Percentiles rank a stretch among this genome's conserved stretches.
These are phyloP conservation scores for Vitis cinerea DNA, from an alignment of 164 flowering plant species.

Conservation along the genomic window DNA sequence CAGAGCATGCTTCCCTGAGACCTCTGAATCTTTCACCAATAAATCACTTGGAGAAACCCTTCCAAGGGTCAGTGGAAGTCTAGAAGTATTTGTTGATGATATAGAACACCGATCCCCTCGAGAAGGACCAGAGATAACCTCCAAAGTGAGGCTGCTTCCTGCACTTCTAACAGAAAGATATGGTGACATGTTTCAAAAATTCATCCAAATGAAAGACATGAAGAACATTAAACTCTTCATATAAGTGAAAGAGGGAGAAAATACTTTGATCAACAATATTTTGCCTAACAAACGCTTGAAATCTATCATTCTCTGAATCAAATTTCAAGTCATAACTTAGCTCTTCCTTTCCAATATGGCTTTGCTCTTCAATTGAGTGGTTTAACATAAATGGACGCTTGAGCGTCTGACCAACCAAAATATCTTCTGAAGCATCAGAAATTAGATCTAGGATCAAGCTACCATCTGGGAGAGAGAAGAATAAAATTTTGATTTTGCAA, in stretches of 20 bases:
- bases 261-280: constrained; percentile 52
- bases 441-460: constrained; percentile 58
- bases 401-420: constrained; percentile 73
- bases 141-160: constrained; percentile 87
- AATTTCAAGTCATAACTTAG: constrained; percentile 19
- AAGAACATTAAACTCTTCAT: background rate
- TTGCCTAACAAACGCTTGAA: constrained; percentile 23
- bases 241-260: constrained; percentile 24
- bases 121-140: constrained; percentile 87
- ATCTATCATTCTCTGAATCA: constrained; percentile 21
- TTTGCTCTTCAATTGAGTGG: constrained; percentile 42
- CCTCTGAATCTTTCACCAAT: constrained; percentile 75
- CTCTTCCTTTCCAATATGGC: constrained; percentile 36
- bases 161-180: constrained; percentile 78
- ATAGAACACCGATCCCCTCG: constrained; percentile 52
- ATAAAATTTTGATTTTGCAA: background rate
- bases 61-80: constrained; percentile 84
- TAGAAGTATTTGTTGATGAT: constrained; percentile 52
- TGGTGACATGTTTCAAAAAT: constrained; percentile 57
- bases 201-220: constrained; percentile 12
- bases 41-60: constrained; percentile 85
- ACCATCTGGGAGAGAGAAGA: constrained; percentile 42
- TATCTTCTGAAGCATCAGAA: constrained; percentile 57
- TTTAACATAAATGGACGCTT: constrained; percentile 39
- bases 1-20: constrained; percentile 95